Base-by-base conservation (phyloP, 306 rosid species). In the Sechiopsis laciniata region DNA sequence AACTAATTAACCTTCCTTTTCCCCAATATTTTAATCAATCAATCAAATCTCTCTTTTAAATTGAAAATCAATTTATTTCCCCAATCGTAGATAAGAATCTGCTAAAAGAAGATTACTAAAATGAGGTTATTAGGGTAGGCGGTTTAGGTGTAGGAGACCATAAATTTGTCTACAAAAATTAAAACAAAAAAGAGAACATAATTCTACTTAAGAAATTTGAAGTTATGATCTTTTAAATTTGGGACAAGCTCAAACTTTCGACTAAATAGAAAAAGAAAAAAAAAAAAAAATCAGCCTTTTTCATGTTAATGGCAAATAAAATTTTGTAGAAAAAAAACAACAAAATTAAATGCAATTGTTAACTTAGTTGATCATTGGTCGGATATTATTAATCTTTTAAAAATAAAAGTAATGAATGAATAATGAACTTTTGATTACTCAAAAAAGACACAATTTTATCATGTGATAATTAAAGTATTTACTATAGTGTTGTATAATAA, bases 1-100 rank as follows among this genome's bases (percentile, higher is more conserved):
- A 66, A 14, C 55, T 51, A 13, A 66, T 5, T 20, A 12, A 20
- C 12, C 9, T 19, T 17, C 0, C 37, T 63, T 63, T 63, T 1
- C 14, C 40, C 48, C 48, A 13, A 29, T 64, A 64, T 8, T 37
- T 64, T 64, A 64, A 64, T 10, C 52, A 64, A 16, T 63, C 70
- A 63, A 64, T 64, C 70, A 64, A 16, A 6, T 60, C 20, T 61
- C 20, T 57, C 29, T 56, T 56, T 56, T 12, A 56, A 8, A 56
- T 19, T 19, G 59, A 55, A 6, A 6, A 55, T 55, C 24, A 55
- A 55, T 54, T 17, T 3, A 56, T 24, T 20, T 32, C 6, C 21
- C 12, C 20, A 14, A 62, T 32, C 3, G 48, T 17, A 62, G 10
- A 29, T 32, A 62, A 62, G 46, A 62, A 15, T 62, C 68, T 29